Base-by-base conservation (phyloP, 2,329 filamentous ascomycete species). In the Incumbomyces lentus region DNA sequence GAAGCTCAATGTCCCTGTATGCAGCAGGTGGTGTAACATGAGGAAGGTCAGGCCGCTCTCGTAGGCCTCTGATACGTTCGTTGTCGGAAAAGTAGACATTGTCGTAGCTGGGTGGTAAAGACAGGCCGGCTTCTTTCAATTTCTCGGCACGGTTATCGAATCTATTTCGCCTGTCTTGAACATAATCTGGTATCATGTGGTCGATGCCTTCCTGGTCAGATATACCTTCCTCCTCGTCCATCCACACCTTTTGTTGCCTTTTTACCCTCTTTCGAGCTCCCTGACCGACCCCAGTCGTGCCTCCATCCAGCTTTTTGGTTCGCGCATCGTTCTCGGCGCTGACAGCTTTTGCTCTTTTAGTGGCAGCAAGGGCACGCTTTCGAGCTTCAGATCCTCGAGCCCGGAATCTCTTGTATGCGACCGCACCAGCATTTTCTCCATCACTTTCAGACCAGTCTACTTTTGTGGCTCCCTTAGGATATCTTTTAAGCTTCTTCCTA, bases 31-130 rank as follows among this genome's bases (percentile, higher is more conserved):
- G 81, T 43, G 77, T 80, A 67, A 56, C 60, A 60, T 57, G 74
- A 62, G 67, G 65, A 44, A 96, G 84, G 1, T 75, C 67, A 0
- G 90, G 90, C 44, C 81, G 81, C 61, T 89, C 81, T 45, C 74
- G 68, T 11, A 86, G 61, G 10, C 78, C 69, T 50, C 76, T 77
- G 29, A 82, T 62, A 4, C 68, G 66, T 43, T 83, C 79, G 50
- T 82, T 74, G 42, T 88, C 84, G 0, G 82, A 84, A 53, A 95
- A 89, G 8, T 84, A 73, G 13, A 95, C 71, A 40, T 81, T 80
- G 1, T 81, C 75, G 59, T 84, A 94, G 40, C 78, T 75, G 0
- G 92, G 92, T 0, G 92, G 87, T 2, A 93, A 63, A 51, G 77
- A 81, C 36, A 95, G 68, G 0, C 84, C 86, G 5, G 76, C 77